These are phyloP conservation scores for Phaeophleospora eucalypticola DNA, from an alignment of 2,329 filamentous ascomycete genomes.

Conservation along the genomic window DNA sequence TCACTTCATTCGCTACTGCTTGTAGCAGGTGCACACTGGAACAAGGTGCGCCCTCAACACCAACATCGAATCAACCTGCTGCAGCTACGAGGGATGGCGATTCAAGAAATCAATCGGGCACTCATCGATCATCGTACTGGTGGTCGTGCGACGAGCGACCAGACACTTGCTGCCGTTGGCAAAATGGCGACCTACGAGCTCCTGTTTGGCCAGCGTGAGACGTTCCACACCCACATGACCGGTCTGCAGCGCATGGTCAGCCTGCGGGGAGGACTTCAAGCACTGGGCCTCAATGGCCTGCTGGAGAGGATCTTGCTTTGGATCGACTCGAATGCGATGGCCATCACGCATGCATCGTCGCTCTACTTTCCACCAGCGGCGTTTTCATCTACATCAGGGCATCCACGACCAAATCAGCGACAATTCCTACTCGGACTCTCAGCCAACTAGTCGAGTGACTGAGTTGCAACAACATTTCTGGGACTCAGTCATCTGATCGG, in stretches of 20 bases:
- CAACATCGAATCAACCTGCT: conserved; percentile 38
- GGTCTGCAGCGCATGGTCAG: conserved; percentile 43
- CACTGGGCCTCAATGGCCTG: conserved; percentile 44
- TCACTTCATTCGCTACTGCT: conserved; percentile 42
- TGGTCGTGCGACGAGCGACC: conserved; percentile 36
- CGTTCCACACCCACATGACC: conserved; percentile 48
- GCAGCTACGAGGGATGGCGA: conserved; percentile 43
- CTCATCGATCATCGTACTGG: conserved; percentile 29
- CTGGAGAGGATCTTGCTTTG: conserved; percentile 47
- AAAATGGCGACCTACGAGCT: conserved; percentile 53
- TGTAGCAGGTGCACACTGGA: conserved; percentile 41
- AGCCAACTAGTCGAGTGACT: not conserved
- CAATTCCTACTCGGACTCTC: conserved; percentile 18
- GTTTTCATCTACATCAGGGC: conserved; percentile 16
- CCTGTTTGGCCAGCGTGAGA: conserved; percentile 43
- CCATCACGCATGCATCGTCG: conserved; percentile 19
- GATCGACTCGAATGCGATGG: conserved; percentile 40
- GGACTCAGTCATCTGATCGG: too few relatives aligned
- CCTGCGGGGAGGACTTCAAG: conserved; percentile 43
- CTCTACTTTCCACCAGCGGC: conserved; percentile 29
- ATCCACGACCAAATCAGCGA: conserved; percentile 17
- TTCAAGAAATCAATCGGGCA: conserved; percentile 41
- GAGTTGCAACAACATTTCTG: too few relatives aligned
- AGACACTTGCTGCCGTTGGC: conserved; percentile 46
- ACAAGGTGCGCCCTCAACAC: conserved; percentile 27